A percentile compares a stretch with the other conserved stretches of the same genome.
Evolutionary conservation across 441 rosid species (phyloP).

Genomic region (Syzygium syzygioides): DNA sequence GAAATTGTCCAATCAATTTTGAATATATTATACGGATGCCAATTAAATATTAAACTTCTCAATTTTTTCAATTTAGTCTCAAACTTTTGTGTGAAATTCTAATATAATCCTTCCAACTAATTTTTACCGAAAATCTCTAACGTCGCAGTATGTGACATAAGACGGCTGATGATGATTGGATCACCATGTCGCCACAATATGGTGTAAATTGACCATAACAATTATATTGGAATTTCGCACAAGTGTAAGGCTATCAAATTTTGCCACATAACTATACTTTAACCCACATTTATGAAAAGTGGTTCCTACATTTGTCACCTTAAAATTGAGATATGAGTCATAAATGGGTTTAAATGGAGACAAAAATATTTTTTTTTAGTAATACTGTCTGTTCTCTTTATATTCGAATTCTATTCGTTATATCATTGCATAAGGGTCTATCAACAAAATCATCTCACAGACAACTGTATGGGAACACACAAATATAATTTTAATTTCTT

Average conservation of each 20-base stretch:
- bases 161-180: background rate
- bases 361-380: background rate
- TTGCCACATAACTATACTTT: too few relatives aligned
- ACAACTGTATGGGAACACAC: background rate
- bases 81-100: background rate
- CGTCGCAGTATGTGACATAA: rapidly evolving
- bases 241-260: background rate
- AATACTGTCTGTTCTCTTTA: too few relatives aligned
- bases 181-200: rapidly evolving
- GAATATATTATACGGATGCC: rapidly evolving
- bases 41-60: background rate
- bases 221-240: rapidly evolving
- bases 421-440: too few relatives aligned
- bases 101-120: background rate
- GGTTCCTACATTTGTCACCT: too few relatives aligned
- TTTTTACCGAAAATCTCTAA: rapidly evolving
- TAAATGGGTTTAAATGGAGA: too few relatives aligned
- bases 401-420: background rate
- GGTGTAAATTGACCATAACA: background rate
- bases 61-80: background rate
- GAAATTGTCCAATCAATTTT: background rate
- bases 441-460: too few relatives aligned
- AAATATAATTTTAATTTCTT: too few relatives aligned
- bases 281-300: too few relatives aligned
- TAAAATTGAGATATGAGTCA: too few relatives aligned